A percentile compares a stretch with the other conserved stretches of the same genome.
These are phyloP conservation scores for Claviceps purpurea DNA, from an alignment of 2,329 filamentous ascomycete species.

Conservation along the genomic window DNA sequence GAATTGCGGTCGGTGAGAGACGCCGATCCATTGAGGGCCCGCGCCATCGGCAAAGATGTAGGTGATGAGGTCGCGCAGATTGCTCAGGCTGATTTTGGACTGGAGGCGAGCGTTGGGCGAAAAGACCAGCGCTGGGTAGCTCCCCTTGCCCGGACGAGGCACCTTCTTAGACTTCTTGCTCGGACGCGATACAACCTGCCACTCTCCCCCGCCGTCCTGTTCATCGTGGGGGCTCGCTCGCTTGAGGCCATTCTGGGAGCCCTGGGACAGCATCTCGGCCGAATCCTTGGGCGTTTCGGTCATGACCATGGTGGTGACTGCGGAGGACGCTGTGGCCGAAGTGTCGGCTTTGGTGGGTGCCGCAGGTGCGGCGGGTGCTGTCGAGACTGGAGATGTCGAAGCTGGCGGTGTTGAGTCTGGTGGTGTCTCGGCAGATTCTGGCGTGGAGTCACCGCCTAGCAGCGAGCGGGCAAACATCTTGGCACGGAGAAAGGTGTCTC, in stretches of 20 bases:
- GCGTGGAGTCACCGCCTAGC: constrained; percentile 4
- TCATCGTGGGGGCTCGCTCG: constrained; percentile 31
- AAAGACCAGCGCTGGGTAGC: constrained; percentile 48
- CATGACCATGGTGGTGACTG: constrained; percentile 6
- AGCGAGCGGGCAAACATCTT: constrained; percentile 8
- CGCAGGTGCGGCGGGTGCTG: neutral
- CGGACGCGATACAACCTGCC: constrained; percentile 41
- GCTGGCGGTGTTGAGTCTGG: neutral
- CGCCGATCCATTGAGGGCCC: constrained; percentile 51
- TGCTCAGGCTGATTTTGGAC: constrained; percentile 47
- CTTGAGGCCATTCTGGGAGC: constrained; percentile 31
- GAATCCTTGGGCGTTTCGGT: constrained; percentile 5
- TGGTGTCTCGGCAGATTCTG: neutral
- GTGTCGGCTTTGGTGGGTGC: neutral
- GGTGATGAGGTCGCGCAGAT: constrained; percentile 49
- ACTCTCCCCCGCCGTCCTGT: constrained; percentile 27
- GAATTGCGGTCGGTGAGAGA: constrained; percentile 49
- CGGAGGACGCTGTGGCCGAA: neutral
- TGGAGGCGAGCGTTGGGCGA: constrained; percentile 44
- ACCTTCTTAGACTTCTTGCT: constrained; percentile 49
- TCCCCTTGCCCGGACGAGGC: constrained; percentile 39
- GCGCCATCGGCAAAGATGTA: constrained; percentile 55
- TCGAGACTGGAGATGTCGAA: neutral
- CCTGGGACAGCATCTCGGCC: constrained; percentile 11
- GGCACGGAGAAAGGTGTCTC: constrained; percentile 9